Evolutionary conservation across 2,329 filamentous ascomycete species (phyloP).

Genomic region (Sarocladium strictum): DNA sequence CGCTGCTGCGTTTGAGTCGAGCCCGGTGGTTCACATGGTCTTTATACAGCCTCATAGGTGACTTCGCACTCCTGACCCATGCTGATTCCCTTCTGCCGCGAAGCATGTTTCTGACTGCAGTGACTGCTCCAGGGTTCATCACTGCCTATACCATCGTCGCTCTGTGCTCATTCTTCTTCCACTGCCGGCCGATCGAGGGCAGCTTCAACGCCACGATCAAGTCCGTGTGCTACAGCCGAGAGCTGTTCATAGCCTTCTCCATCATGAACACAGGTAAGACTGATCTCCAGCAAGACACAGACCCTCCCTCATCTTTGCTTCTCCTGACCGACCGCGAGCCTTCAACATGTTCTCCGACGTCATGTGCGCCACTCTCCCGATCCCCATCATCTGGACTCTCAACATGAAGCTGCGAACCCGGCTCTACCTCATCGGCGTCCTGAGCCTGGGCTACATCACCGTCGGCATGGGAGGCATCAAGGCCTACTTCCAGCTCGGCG

Average conservation of each 20-base stretch:
- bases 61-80: background rate
- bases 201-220: slow-evolving; percentile 1
- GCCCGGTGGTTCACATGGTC: background rate
- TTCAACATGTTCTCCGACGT: slow-evolving; percentile 4
- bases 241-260: slow-evolving; percentile 5
- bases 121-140: background rate
- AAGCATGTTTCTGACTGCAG: background rate
- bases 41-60: background rate
- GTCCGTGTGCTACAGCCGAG: slow-evolving; percentile 3
- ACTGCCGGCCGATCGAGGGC: slow-evolving; percentile 4
- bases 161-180: slow-evolving; percentile 8
- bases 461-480: background rate
- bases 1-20: slow-evolving; percentile 9
- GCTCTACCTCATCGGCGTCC: slow-evolving; percentile 1
- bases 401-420: slow-evolving; percentile 2
- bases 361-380: background rate
- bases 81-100: background rate
- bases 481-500: background rate
- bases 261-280: slow-evolving; percentile 7
- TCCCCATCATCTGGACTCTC: slow-evolving; percentile 3
- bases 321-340: background rate
- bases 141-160: background rate
- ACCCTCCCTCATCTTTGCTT: too few relatives aligned
- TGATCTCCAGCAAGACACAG: background rate
- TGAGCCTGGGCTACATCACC: background rate